Conservation (phyloP, 2,329 filamentous ascomycete species). For the Colletotrichum tropicale region DNA sequence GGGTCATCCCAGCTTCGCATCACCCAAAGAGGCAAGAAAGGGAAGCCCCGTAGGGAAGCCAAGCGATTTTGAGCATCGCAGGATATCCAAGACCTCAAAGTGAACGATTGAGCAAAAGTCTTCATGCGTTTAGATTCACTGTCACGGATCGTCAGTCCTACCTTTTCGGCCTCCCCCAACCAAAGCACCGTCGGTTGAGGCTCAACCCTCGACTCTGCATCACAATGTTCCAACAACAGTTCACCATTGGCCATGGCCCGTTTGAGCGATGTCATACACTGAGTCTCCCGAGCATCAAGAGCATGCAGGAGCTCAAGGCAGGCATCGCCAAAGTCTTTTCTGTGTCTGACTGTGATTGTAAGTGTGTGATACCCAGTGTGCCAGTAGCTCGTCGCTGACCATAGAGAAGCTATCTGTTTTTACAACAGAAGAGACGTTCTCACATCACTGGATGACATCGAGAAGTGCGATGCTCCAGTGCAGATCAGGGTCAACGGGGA, state of each 20-base stretch:
- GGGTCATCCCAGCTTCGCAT: neutral
- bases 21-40: neutral
- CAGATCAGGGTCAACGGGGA: neutral
- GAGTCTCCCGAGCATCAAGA: neutral
- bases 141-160: neutral
- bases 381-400: neutral
- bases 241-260: neutral
- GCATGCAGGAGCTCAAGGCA: slow-evolving; percentile 1
- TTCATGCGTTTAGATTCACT: accelerated
- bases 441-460: neutral
- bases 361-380: neutral
- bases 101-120: too few relatives aligned
- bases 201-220: neutral
- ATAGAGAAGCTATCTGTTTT: neutral
- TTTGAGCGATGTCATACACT: neutral
- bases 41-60: accelerated
- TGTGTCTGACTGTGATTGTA: neutral
- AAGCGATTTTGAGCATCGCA: neutral
- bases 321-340: neutral
- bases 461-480: neutral
- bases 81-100: neutral
- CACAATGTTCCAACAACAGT: slow-evolving; percentile 7
- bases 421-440: neutral
- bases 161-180: neutral
- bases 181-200: neutral